Conservation (phyloP, 2,329 filamentous ascomycete genomes). For the Westerdykella sp. region DNA sequence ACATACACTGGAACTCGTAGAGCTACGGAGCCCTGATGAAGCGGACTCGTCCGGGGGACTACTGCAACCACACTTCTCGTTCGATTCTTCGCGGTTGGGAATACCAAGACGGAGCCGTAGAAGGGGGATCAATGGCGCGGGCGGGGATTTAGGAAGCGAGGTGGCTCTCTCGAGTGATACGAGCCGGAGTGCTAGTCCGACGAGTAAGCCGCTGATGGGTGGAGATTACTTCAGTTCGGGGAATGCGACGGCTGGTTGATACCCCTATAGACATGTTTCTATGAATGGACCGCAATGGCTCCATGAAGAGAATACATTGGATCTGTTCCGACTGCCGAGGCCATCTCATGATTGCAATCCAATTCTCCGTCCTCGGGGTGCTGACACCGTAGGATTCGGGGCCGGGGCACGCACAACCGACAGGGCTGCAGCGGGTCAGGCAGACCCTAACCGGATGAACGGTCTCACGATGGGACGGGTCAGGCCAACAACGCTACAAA, state of each 20-base stretch:
- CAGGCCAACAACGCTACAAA: too few species aligned
- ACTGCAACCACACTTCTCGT: conserved; percentile 25
- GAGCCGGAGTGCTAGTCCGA: background rate
- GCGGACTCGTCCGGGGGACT: conserved; percentile 4
- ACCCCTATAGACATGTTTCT: too few species aligned
- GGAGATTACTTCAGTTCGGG: background rate
- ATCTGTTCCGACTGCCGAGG: too few species aligned
- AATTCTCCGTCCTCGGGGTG: too few species aligned
- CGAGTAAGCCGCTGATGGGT: background rate
- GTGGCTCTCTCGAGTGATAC: background rate
- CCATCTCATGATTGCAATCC: too few species aligned
- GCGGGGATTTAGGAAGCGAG: conserved; percentile 9
- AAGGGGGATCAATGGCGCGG: conserved; percentile 8
- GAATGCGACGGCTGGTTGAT: background rate
- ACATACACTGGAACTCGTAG: conserved; percentile 57
- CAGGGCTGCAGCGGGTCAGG: too few species aligned
- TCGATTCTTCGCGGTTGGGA: conserved; percentile 23
- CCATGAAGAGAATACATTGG: too few species aligned
- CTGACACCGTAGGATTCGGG: too few species aligned
- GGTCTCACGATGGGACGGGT: too few species aligned
- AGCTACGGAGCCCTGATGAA: conserved; percentile 29
- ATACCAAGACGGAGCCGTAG: conserved; percentile 20
- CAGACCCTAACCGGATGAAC: too few species aligned
- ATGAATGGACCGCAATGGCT: too few species aligned
- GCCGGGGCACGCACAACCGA: too few species aligned